These are phyloP conservation scores for Solidago caesia DNA, from an alignment of 129 eudicot genomes.

Conservation along the genomic window DNA sequence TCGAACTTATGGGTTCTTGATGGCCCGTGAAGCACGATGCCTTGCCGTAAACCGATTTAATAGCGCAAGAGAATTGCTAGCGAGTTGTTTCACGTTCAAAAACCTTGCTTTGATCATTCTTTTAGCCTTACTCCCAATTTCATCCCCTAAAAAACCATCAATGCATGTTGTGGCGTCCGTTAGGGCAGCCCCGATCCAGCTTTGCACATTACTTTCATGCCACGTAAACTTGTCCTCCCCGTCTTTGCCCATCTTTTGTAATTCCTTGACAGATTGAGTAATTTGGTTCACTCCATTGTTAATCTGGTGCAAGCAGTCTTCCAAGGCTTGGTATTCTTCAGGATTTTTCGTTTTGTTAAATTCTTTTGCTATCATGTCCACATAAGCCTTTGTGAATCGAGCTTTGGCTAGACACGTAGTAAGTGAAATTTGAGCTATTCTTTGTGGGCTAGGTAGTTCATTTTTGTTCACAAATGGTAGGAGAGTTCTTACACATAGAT, in stretches of 20 bases:
- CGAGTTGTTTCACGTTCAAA: conserved; percentile 50
- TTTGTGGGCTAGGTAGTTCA: conserved; percentile 37
- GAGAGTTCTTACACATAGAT: conserved; percentile 44
- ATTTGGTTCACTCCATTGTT: conserved; percentile 54
- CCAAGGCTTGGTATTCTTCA: conserved; percentile 41
- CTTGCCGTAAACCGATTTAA: conserved; percentile 60
- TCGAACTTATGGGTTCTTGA: conserved; percentile 35
- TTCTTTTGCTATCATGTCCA: conserved; percentile 41
- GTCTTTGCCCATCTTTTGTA: conserved; percentile 32
- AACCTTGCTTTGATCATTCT: conserved; percentile 55
- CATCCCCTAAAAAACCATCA: conserved; percentile 45
- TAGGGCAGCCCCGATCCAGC: conserved; percentile 71
- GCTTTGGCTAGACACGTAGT: conserved; percentile 50
- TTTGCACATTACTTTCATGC: conserved; percentile 62
- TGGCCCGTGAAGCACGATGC: conserved; percentile 50
- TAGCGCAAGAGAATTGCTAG: conserved; percentile 65
- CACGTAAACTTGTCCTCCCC: conserved; percentile 50
- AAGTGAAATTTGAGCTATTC: conserved; percentile 58
- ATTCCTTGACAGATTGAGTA: conserved; percentile 47
- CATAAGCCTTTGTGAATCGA: conserved; percentile 43
- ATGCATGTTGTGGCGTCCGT: conserved; percentile 53
- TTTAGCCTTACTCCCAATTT: conserved; percentile 42
- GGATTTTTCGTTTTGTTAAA: conserved; percentile 31
- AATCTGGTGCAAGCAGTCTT: conserved; percentile 51
- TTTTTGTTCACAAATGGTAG: conserved; percentile 26